phyloP scores from a whole-genome alignment of 345 rosid genomes.

The Psidium friedrichsthalianum region DNA sequence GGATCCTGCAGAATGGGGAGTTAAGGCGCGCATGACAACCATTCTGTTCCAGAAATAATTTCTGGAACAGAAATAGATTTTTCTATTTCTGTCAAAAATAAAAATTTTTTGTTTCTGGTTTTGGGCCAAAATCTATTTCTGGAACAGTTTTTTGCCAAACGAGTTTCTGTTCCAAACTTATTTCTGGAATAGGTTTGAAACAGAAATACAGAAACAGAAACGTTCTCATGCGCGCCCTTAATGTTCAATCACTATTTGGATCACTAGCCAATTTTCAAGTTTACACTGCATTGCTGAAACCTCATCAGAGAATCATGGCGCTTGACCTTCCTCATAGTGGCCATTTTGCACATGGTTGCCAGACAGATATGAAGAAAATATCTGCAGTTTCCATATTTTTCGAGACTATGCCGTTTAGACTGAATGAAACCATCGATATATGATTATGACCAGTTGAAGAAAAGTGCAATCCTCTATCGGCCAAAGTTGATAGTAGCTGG shows the following conservation, averaged over 20 bases:
- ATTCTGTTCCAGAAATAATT: no score
- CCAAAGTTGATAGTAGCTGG: conserved; percentile 97
- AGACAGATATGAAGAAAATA: conserved; percentile 94
- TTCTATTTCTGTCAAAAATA: no score
- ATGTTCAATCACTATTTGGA: conserved; percentile 91
- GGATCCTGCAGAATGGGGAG: conserved; percentile 97
- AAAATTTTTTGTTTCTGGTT: no score
- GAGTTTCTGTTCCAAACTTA: no score
- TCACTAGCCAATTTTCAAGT: conserved; percentile 94
- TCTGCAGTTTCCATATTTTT: conserved; percentile 94
- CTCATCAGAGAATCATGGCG: conserved; percentile 96
- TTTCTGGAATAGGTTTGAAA: no score
- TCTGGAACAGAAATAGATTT: no score
- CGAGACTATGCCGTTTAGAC: conserved; percentile 95
- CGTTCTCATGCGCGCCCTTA: no score
- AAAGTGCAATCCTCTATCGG: conserved; percentile 72
- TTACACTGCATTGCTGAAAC: conserved; percentile 79
- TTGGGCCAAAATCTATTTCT: no score
- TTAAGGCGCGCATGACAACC: conserved; percentile 18
- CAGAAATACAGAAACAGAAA: no score
- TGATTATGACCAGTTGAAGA: conserved; percentile 89
- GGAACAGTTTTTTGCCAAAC: no score
- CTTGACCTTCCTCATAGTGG: conserved; percentile 99
- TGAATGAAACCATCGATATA: conserved; percentile 78
- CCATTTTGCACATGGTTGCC: conserved; percentile 96